Evolutionary conservation across 352 stramenopile genomes (phyloP).

Genomic region (Salisapilia sapeloensis): DNA sequence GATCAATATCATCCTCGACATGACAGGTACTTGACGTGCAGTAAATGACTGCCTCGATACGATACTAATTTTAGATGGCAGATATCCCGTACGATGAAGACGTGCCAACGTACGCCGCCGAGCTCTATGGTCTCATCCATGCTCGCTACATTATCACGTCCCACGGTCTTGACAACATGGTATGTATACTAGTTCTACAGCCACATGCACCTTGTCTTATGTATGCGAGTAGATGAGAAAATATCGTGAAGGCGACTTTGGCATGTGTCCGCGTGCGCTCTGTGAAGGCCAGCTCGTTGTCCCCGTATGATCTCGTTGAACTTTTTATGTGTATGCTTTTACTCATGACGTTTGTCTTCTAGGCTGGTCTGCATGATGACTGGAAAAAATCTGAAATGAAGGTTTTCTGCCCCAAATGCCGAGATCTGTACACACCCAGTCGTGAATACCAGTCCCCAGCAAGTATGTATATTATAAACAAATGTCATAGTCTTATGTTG

Average conservation of each 20-base stretch:
- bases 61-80: constrained; percentile 7
- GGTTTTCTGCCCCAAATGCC: constrained; percentile 81
- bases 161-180: constrained; percentile 78
- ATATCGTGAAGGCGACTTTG: constrained; percentile 80
- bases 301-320: constrained; percentile 19
- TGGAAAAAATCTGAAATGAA: constrained; percentile 85
- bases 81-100: constrained; percentile 83
- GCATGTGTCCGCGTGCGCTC: constrained; percentile 64
- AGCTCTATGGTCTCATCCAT: constrained; percentile 82
- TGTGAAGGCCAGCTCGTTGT: constrained; percentile 75
- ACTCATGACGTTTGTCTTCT: constrained; percentile 1
- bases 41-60: not conserved
- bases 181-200: constrained; percentile 7
- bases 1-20: constrained; percentile 86
- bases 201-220: constrained; percentile 1
- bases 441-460: constrained; percentile 69
- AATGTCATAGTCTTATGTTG: constrained; percentile 1
- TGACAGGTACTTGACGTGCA: constrained; percentile 46
- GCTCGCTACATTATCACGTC: constrained; percentile 83
- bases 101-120: constrained; percentile 67
- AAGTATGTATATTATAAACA: constrained; percentile 23
- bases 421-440: constrained; percentile 74
- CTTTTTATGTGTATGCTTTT: not conserved
- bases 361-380: constrained; percentile 77
- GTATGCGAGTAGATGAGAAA: constrained; percentile 53